Evolutionary conservation across 768 basidiomycete genomes (phyloP), one percentile per base, ranked within the genome.

Genomic region (Dioszegia aurantiaca): DNA sequence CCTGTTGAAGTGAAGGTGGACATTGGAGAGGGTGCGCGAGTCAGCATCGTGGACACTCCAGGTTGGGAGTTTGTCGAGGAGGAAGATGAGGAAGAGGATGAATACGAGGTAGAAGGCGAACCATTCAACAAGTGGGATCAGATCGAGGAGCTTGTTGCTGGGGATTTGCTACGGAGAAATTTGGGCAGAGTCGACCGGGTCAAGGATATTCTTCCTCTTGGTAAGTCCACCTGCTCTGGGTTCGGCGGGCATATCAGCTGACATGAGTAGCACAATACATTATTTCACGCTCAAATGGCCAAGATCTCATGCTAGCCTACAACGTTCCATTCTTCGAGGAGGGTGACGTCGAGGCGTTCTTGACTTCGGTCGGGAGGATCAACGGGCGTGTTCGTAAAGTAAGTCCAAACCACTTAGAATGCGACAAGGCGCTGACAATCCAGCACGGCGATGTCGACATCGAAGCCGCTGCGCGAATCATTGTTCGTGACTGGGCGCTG

Each of bases 271-370:
- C 88, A 55, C 76, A 81, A 17, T 81, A 87, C 62, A 83, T 95
- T 59, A 80, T 92, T 23, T 74, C 82, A 36, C 83, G 84, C 26
- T 84, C 87, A 2, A 83, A 83, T 65, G 77, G 82, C 30, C 86
- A 92, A 70, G 92, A 94, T 74, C 80, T 95, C 40, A 92, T 93
- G 88, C 77, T 94, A n/a, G 79, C 85, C 47, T 94, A 93, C 79
- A 85, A 82, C 64, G 80, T 91, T 14, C 88, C 92, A 2, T 88
- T 86, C 8, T 92, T 93, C 74, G 64, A 82, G 9, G 80, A 80
- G 43, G 85, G 86, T 2, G 85, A 92, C 66, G 72, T 82, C 4
- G 80, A 80, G 23, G 85, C 86, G 0, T 92, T 94, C 81, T 80
- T 95, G 36, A 80, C 85, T 24, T 84, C 84, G 44, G 77, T 93